These are phyloP conservation scores for Solanum peruvianum DNA, from an alignment of 257 asterid genomes.

Conservation along the genomic window DNA sequence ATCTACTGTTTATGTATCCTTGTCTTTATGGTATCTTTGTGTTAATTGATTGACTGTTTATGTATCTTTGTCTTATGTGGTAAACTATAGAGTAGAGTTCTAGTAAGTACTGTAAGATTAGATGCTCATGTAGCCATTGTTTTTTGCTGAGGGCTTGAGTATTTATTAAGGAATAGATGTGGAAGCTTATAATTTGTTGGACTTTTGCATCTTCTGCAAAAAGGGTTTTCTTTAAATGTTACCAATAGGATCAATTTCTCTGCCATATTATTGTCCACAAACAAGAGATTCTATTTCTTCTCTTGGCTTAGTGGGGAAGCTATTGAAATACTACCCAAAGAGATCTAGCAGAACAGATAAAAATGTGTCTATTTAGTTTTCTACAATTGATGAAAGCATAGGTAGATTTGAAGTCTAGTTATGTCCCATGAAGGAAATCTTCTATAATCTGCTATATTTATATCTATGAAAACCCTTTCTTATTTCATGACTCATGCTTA, in stretches of 20 bases:
- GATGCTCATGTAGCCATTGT: not conserved
- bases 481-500: not conserved
- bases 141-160: not conserved
- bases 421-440: not conserved
- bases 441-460: not conserved
- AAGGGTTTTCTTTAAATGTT: not conserved
- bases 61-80: not conserved
- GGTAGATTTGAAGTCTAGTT: not conserved
- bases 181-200: not conserved
- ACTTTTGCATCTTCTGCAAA: not conserved
- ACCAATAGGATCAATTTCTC: not conserved
- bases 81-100: not conserved
- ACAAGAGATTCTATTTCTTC: not conserved
- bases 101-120: not conserved
- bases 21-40: not conserved
- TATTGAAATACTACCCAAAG: not conserved
- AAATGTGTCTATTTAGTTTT: not conserved
- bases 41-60: not conserved
- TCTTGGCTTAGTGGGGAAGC: not conserved
- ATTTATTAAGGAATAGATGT: not conserved
- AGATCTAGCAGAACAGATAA: not conserved
- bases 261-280: not conserved
- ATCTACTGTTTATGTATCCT: not conserved
- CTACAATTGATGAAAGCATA: not conserved
- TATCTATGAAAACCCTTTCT: not conserved